Evolutionary conservation across 306 rosid species (phyloP).

Genomic region (Prunus mira): DNA sequence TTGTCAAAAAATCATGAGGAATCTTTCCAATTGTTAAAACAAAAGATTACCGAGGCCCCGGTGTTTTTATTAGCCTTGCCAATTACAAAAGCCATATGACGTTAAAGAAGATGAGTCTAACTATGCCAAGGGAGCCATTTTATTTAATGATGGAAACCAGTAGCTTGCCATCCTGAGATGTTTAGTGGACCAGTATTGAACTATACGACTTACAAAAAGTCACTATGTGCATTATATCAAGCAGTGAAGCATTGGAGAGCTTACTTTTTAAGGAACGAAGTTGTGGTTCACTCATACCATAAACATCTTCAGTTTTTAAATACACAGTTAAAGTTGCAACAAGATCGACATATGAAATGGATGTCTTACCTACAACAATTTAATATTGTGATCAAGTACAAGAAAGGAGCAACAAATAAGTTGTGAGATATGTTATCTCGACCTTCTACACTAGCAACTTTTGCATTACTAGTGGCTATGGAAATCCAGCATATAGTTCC

Average conservation of each 20-base stretch:
- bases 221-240: not conserved
- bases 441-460: not conserved
- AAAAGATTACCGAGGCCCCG: not conserved
- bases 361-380: no score
- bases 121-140: not conserved
- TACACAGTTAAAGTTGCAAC: not conserved
- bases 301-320: no score
- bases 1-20: not conserved
- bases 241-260: not conserved
- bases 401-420: not conserved
- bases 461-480: not conserved
- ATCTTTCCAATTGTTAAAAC: not conserved
- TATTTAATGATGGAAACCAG: not conserved
- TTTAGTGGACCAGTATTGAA: no score
- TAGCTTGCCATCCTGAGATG: no score
- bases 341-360: slow-evolving; percentile 1
- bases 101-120: not conserved
- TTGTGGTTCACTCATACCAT: not conserved
- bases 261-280: slow-evolving; percentile 8
- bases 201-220: no score
- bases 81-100: not conserved
- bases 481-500: not conserved
- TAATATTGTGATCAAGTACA: not conserved
- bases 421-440: not conserved
- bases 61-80: not conserved